These are phyloP conservation scores for Mucor indicus DNA, from an alignment of 371 early-diverging fungal genomes.

Conservation along the genomic window DNA sequence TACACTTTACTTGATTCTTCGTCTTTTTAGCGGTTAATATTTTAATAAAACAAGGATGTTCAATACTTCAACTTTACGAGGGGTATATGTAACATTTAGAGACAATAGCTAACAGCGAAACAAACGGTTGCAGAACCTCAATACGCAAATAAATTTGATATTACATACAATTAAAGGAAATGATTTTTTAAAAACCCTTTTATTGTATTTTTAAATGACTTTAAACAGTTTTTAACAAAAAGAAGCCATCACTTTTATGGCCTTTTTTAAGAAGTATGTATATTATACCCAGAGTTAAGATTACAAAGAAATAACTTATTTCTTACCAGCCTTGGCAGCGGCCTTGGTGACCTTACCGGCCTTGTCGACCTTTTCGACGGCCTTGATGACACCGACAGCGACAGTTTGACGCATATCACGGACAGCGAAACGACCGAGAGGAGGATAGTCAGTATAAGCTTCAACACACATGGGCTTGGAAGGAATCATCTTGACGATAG, in stretches of 20 bases:
- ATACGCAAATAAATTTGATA: too few species aligned
- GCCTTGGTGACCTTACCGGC: slow-evolving; percentile 60
- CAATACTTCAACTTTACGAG: too few species aligned
- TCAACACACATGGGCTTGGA: slow-evolving; percentile 96
- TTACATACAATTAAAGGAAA: too few species aligned
- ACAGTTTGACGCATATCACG: slow-evolving; percentile 96
- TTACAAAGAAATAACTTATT: slow-evolving; percentile 52
- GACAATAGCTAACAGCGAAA: too few species aligned
- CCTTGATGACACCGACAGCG: slow-evolving; percentile 94
- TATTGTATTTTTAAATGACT: too few species aligned
- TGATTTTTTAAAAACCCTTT: too few species aligned
- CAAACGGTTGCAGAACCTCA: too few species aligned
- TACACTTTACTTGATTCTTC: slow-evolving; percentile 61
- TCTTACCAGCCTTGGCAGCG: slow-evolving; percentile 67
- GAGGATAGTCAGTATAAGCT: slow-evolving; percentile 88
- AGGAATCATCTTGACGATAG: slow-evolving; percentile 92
- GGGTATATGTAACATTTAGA: too few species aligned
- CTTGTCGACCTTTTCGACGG: slow-evolving; percentile 78
- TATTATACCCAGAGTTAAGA: too few species aligned
- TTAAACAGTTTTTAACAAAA: too few species aligned
- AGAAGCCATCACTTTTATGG: too few species aligned
- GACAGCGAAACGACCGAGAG: slow-evolving; percentile 96
- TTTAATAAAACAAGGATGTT: slow-evolving; percentile 17
- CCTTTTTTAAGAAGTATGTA: too few species aligned
- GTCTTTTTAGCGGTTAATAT: slow-evolving; percentile 8